phyloP scores from a whole-genome alignment of 2,329 filamentous ascomycete genomes.

The Alternaria gansuensis region DNA sequence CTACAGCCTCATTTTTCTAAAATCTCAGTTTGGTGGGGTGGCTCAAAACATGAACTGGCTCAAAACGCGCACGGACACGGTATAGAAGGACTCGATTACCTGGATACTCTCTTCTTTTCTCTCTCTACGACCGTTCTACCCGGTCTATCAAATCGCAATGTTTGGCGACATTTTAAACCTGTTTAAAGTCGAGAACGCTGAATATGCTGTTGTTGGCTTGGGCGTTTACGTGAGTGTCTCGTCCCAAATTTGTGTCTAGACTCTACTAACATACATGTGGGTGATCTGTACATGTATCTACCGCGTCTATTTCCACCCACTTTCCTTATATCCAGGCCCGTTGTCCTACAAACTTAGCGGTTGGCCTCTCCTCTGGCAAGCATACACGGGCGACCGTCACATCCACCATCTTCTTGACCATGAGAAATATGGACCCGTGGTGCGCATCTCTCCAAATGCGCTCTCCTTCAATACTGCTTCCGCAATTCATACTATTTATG shows the following conservation, averaged over 20 bases:
- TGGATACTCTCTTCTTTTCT: neutral
- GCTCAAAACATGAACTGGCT: too few relatives aligned
- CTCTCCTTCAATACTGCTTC: conserved; percentile 42
- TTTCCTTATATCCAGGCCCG: conserved; percentile 40
- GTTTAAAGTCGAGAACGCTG: neutral
- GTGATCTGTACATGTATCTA: conserved; percentile 27
- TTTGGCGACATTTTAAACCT: neutral
- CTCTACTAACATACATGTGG: conserved; percentile 9
- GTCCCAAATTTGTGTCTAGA: neutral
- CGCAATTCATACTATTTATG: conserved; percentile 39
- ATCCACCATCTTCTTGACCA: conserved; percentile 40
- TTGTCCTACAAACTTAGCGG: conserved; percentile 38
- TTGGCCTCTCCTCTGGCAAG: conserved; percentile 40
- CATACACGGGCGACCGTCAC: conserved; percentile 39
- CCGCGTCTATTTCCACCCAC: conserved; percentile 37
- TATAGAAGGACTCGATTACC: neutral
- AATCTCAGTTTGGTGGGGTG: too few relatives aligned
- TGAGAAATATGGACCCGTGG: conserved; percentile 39
- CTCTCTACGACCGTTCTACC: neutral
- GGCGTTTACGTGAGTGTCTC: neutral
- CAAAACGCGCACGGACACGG: too few relatives aligned
- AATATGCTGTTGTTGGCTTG: neutral
- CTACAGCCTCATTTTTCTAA: too few relatives aligned
- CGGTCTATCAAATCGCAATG: neutral
- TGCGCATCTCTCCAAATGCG: conserved; percentile 40